Conservation (phyloP, 805 yeast species). For the Naumovozyma dairenensis region DNA sequence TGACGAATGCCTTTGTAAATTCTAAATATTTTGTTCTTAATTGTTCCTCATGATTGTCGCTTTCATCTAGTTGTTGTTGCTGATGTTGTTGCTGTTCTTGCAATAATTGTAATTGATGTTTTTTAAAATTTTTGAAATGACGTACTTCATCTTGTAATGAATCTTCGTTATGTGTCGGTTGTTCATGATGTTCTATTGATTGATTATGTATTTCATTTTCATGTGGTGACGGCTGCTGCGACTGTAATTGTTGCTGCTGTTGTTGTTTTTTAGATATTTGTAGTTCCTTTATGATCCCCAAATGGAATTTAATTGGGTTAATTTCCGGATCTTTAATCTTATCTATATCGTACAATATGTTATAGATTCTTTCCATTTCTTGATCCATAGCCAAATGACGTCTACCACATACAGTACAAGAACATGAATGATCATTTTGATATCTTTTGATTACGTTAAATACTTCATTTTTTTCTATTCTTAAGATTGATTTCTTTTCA, state of each 20-base stretch:
- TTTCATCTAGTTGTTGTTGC: not conserved
- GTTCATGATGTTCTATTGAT: not conserved
- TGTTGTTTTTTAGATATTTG: conserved; percentile 17
- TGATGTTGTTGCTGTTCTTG: conserved; percentile 1
- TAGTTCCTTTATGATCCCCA: conserved; percentile 26
- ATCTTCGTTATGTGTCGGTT: conserved; percentile 14
- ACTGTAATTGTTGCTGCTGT: not conserved
- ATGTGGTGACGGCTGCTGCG: too few species aligned
- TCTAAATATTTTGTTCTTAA: conserved; percentile 18
- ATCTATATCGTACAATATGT: conserved; percentile 50
- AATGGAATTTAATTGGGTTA: conserved; percentile 26
- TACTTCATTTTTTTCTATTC: conserved; percentile 60
- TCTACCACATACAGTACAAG: conserved; percentile 71
- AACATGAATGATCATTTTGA: conserved; percentile 43
- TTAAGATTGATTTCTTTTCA: conserved; percentile 50
- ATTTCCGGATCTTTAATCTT: conserved; percentile 28
- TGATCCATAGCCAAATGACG: conserved; percentile 62
- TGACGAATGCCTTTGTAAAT: conserved; percentile 25
- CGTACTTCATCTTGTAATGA: conserved; percentile 26
- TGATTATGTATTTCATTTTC: too few species aligned
- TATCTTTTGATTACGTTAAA: conserved; percentile 53
- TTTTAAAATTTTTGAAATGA: conserved; percentile 26
- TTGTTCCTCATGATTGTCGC: conserved; percentile 9
- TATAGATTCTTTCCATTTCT: conserved; percentile 66
- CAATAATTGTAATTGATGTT: conserved; percentile 10